Base-by-base conservation (phyloP, 1,284 basidiomycete species). In the Sanghuangporus weigelae region DNA sequence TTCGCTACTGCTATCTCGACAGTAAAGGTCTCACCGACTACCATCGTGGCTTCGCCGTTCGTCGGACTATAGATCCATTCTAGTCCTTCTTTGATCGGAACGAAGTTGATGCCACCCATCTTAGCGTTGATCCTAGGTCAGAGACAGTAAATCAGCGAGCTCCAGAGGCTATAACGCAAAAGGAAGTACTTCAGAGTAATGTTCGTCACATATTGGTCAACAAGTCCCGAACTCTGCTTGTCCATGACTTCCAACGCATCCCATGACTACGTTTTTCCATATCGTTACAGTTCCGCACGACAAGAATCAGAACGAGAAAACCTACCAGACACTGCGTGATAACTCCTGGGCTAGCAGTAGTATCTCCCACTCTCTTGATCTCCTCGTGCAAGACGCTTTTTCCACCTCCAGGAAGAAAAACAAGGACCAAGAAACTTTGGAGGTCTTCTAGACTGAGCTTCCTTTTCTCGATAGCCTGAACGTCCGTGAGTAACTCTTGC, bases 61-160 rank as follows among this genome's bases (percentile, higher is more conserved):
- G 67, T 75, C 79, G 79, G 7, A 74, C 16, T 38, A 26, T 21
- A 31, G 6, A 78, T 35, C 42, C 62, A 68, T 4, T 60, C 35
- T 65, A 78, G 71, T 0, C 67, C 69, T 0, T 36, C 31, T 38
- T 68, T 66, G 0, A 50, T 31, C 2, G 77, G 75, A 12, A 68
- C 59, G 50, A 68, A 73, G 61, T 78, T 79, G 16, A 70, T 63
- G 1, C 79, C 79, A 0, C 77, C 78, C 16, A 79, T 68, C 44
- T 76, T 76, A 0, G 71, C 73, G 60, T 81, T 81, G 26, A 81
- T 74, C 63, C 78, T 80, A 12, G 10, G 48, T 38, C 2, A 23
- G 44, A 31, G 36, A 61, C 10, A 42, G 26, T 23, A 42, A 10
- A 12, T n/a, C 11, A 53, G 51, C 63, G 16, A 60, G 42, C 12